These are phyloP conservation scores for Pseudogymnoascus verrucosus DNA, from an alignment of 2,329 filamentous ascomycete genomes.

Conservation along the genomic window DNA sequence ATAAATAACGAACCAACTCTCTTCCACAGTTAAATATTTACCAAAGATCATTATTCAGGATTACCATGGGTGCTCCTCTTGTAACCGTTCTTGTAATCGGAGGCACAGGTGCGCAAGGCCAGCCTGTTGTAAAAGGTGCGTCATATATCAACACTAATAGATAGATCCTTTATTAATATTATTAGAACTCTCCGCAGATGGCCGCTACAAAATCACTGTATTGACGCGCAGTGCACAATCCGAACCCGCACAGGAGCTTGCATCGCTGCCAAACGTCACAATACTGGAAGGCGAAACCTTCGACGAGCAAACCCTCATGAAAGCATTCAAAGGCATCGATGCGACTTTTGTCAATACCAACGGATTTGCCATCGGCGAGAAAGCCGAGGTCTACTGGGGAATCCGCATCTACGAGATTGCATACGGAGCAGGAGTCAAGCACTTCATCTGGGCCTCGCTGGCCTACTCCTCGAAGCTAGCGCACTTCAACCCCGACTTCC, in stretches of 20 bases:
- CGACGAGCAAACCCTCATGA: slow-evolving; percentile 16
- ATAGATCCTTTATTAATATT: neutral
- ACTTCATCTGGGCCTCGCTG: slow-evolving; percentile 19
- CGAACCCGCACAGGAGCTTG: slow-evolving; percentile 15
- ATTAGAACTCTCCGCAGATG: neutral
- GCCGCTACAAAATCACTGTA: slow-evolving; percentile 10
- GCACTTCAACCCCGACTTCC: slow-evolving; percentile 13
- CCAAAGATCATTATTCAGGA: neutral
- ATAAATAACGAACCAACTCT: neutral
- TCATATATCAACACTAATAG: neutral
- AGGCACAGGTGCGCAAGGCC: slow-evolving; percentile 33
- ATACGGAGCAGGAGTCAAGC: slow-evolving; percentile 14
- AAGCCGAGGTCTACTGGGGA: slow-evolving; percentile 21
- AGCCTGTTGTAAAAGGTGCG: slow-evolving; percentile 28
- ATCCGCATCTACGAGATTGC: slow-evolving; percentile 22
- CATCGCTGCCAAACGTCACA: slow-evolving; percentile 17
- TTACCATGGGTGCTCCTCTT: neutral
- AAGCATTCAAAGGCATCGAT: slow-evolving; percentile 17
- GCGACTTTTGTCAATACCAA: slow-evolving; percentile 21
- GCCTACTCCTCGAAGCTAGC: slow-evolving; percentile 14
- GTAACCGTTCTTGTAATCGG: slow-evolving; percentile 42
- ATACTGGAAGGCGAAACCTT: slow-evolving; percentile 23
- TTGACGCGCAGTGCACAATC: slow-evolving; percentile 12
- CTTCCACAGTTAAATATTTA: neutral
- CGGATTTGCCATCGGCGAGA: slow-evolving; percentile 23